These are phyloP conservation scores for Coemansia sp. DNA, from an alignment of 192 early-diverging fungal species.

Conservation along the genomic window DNA sequence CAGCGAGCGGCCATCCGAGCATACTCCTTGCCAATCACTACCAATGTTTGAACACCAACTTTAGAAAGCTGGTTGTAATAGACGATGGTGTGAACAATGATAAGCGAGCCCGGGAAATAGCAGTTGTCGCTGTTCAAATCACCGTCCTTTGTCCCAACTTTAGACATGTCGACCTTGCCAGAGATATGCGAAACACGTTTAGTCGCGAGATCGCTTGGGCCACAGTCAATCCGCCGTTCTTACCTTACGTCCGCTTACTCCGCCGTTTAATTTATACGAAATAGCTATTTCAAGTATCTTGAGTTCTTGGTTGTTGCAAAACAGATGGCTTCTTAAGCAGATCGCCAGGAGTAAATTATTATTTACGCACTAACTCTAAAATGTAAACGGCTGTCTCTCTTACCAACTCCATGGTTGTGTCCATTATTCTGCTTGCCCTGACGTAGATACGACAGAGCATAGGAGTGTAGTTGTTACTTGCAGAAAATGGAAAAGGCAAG, in stretches of 20 bases:
- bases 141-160: not conserved
- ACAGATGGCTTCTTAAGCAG: too few species aligned
- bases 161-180: not conserved
- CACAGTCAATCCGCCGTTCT: not conserved
- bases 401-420: too few species aligned
- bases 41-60: not conserved
- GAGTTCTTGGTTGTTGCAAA: too few species aligned
- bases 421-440: too few species aligned
- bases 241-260: not conserved
- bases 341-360: too few species aligned
- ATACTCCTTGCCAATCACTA: not conserved
- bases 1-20: not conserved
- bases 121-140: not conserved
- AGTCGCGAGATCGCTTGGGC: not conserved
- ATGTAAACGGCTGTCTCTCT: too few species aligned
- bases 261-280: not conserved
- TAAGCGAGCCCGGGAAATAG: not conserved
- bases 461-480: too few species aligned
- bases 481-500: too few species aligned
- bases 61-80: not conserved
- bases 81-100: too few species aligned
- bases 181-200: not conserved
- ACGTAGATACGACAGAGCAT: too few species aligned
- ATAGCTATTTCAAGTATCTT: not conserved
- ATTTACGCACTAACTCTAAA: too few species aligned